Percentiles rank a stretch among this genome's conserved stretches.
These are phyloP conservation scores for Tilletia caries DNA, from an alignment of 1,284 basidiomycete genomes.

Conservation along the genomic window DNA sequence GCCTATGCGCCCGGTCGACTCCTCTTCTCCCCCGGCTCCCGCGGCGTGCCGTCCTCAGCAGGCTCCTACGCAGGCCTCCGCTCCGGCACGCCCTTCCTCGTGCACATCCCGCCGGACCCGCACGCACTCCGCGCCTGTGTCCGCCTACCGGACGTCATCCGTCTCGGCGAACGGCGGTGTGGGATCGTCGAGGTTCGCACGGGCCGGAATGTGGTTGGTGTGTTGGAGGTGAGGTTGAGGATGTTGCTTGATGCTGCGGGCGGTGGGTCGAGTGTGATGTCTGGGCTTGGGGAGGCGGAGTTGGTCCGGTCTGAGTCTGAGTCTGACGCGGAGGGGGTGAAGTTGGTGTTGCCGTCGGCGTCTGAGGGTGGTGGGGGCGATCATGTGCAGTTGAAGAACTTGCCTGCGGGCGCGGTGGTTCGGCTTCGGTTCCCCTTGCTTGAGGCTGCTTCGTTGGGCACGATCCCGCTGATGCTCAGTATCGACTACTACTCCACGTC, in stretches of 20 bases:
- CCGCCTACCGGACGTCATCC: constrained; percentile 28
- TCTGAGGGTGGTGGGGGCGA: neutral
- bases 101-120: constrained; percentile 42
- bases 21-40: neutral
- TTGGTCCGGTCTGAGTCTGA: neutral
- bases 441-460: constrained; percentile 6
- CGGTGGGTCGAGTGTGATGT: neutral
- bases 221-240: constrained; percentile 26
- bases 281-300: constrained; percentile 6
- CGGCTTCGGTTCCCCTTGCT: constrained; percentile 14
- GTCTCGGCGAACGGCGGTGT: constrained; percentile 30
- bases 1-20: neutral
- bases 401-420: neutral
- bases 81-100: constrained; percentile 7
- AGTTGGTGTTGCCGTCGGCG: constrained; percentile 6
- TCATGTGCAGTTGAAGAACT: constrained; percentile 11
- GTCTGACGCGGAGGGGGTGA: neutral
- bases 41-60: neutral
- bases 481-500: constrained; percentile 12
- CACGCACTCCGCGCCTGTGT: constrained; percentile 27
- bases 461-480: neutral
- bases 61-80: neutral
- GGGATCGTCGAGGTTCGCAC: constrained; percentile 30
- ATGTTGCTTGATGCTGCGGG: constrained; percentile 5
- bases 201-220: constrained; percentile 31